Evolutionary conservation across 805 yeast genomes (phyloP).

Genomic region (Wickerhamomyces pijperi): DNA sequence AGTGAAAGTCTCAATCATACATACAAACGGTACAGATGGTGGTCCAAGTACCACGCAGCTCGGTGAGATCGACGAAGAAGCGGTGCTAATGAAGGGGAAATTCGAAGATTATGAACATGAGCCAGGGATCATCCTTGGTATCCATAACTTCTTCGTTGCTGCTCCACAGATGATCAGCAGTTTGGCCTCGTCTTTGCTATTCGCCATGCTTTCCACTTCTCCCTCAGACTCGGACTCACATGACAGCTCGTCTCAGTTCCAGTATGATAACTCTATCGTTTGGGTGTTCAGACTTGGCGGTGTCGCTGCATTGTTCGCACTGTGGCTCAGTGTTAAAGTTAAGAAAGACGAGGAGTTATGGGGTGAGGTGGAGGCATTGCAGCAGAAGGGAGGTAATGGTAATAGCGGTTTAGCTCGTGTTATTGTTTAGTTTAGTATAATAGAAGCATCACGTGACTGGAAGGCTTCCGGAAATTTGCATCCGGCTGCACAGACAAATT

Average conservation of each 20-base stretch:
- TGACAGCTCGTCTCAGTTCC: too few species aligned
- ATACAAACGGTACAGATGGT: too few species aligned
- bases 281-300: slow-evolving; percentile 54
- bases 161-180: slow-evolving; percentile 47
- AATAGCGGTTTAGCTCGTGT: too few species aligned
- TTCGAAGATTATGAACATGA: slow-evolving; percentile 37
- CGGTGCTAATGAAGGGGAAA: slow-evolving; percentile 5
- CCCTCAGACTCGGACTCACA: too few species aligned
- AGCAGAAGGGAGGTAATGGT: too few species aligned
- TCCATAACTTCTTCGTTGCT: slow-evolving; percentile 48
- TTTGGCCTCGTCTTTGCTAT: slow-evolving; percentile 33
- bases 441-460: too few species aligned
- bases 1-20: slow-evolving; percentile 24
- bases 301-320: slow-evolving; percentile 35
- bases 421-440: too few species aligned
- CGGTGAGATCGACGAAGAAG: too few species aligned
- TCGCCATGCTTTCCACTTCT: slow-evolving; percentile 29
- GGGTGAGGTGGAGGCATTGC: slow-evolving; percentile 17
- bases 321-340: slow-evolving; percentile 28
- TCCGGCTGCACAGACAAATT: too few species aligned
- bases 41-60: too few species aligned
- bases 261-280: slow-evolving; percentile 32
- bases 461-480: too few species aligned
- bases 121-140: slow-evolving; percentile 44
- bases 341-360: slow-evolving; percentile 28